Percentiles rank a stretch among this genome's conserved stretches.
These are phyloP conservation scores for Penicillium concentricum DNA, from an alignment of 2,329 filamentous ascomycete genomes.

Conservation along the genomic window DNA sequence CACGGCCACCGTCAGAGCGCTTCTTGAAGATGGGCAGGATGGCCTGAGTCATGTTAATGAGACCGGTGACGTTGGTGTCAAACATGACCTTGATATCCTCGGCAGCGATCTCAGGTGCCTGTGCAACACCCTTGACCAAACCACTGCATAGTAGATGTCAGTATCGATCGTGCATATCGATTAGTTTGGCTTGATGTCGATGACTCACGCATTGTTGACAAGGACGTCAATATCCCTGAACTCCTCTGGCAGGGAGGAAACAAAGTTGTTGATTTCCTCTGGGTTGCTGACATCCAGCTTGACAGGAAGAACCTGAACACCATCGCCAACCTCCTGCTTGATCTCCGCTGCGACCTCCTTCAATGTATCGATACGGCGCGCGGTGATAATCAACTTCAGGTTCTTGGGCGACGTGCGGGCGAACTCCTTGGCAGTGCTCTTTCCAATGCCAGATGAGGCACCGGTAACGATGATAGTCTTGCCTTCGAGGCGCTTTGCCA, in stretches of 20 bases:
- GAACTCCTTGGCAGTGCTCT: constrained; percentile 75
- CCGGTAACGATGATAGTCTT: constrained; percentile 93
- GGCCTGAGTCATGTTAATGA: constrained; percentile 96
- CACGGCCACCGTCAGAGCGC: constrained; percentile 66
- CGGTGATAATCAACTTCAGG: constrained; percentile 82
- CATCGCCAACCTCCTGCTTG: constrained; percentile 69
- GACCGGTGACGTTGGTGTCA: constrained; percentile 85
- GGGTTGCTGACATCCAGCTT: constrained; percentile 85
- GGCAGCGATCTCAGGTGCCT: constrained; percentile 77
- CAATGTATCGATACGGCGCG: constrained; percentile 77
- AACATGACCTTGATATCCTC: constrained; percentile 88
- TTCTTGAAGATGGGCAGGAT: constrained; percentile 78
- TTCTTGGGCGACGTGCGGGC: constrained; percentile 77
- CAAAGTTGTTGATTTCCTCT: constrained; percentile 70
- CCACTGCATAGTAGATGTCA: constrained; percentile 55
- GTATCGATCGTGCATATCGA: not conserved
- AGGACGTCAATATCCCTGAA: constrained; percentile 83
- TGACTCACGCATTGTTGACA: constrained; percentile 96
- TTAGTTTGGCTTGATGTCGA: constrained; percentile 57
- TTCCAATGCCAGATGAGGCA: constrained; percentile 89
- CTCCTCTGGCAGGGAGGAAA: constrained; percentile 71
- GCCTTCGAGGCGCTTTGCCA: constrained; percentile 80
- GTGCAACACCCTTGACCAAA: constrained; percentile 82
- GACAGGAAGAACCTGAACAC: constrained; percentile 77
- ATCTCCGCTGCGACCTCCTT: constrained; percentile 76